Evolutionary conservation across 805 yeast species (phyloP), one percentile per base, ranked within the genome.

Genomic region (Metschnikowia reukaufii): DNA sequence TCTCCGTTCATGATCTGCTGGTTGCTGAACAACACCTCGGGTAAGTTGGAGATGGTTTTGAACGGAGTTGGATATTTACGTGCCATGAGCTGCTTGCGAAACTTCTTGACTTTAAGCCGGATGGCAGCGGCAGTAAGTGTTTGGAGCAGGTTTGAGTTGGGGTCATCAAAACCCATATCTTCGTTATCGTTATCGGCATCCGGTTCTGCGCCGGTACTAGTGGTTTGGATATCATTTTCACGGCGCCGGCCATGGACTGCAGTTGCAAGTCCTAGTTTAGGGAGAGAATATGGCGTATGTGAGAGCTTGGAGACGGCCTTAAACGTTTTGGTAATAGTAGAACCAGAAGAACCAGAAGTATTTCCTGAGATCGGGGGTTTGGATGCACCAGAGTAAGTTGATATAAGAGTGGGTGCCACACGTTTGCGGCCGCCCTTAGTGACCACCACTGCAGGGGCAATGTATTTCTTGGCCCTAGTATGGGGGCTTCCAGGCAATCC

Each of bases 351-450:
- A 45, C 50, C 40, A 7, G 66, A 56, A 21, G n/a, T n/a, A n/a
- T n/a, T n/a, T n/a, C n/a, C n/a, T n/a, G n/a, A n/a, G n/a, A n/a
- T n/a, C n/a, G n/a, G n/a, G n/a, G n/a, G n/a, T n/a, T n/a, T n/a
- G n/a, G 29, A 25, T 9, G 64, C 60, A 10, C 39, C 50, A 13
- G 74, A 61, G 1, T 78, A 58, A 1, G 72, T 61, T 0, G 91
- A 80, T 3, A 86, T 74, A 12, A 86, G 63, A 18, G 82, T 72
- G 4, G 94, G 95, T 0, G 87, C 78, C 2, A 87, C 89, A 54
- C 94, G 67, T 56, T 86, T 86, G 58, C 81, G 82, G 4, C 94
- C 94, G 32, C 84, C 83, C 56, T 87, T 86, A 0, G 91, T 80
- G 4, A 86, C 75, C 2, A 86, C 77, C n/a, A n/a, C n/a, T n/a